phyloP scores from a whole-genome alignment of 2,329 filamentous ascomycete genomes.

The Penicillium corylophilum region DNA sequence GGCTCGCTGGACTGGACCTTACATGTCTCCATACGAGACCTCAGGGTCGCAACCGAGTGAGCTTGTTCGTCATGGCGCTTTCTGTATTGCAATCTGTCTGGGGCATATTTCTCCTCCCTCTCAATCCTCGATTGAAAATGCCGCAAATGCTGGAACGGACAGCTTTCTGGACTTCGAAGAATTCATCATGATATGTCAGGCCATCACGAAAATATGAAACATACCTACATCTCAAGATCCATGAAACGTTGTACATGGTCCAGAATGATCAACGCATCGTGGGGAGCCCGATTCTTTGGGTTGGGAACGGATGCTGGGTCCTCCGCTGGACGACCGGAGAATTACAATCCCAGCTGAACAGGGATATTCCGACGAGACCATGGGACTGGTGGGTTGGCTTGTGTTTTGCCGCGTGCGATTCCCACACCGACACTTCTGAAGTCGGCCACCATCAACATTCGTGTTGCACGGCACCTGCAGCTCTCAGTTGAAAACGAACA shows the following conservation, averaged over 20 bases:
- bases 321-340: neutral
- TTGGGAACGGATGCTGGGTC: slow-evolving; percentile 1
- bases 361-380: neutral
- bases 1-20: neutral
- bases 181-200: neutral
- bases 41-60: neutral
- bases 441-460: neutral
- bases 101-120: neutral
- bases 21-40: too few species aligned
- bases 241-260: neutral
- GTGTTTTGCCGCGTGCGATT: neutral
- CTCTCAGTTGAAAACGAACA: neutral
- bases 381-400: neutral
- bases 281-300: neutral
- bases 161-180: neutral
- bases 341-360: slow-evolving; percentile 5
- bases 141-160: neutral
- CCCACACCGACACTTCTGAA: neutral
- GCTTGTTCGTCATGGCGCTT: neutral
- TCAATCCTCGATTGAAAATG: neutral
- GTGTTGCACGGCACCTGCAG: slow-evolving; percentile 8
- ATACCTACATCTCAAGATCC: neutral
- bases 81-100: neutral
- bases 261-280: neutral
- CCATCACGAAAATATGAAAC: neutral